These are phyloP conservation scores for Paraphaeosphaeria minitans DNA, from an alignment of 2,329 filamentous ascomycete species.

Conservation along the genomic window DNA sequence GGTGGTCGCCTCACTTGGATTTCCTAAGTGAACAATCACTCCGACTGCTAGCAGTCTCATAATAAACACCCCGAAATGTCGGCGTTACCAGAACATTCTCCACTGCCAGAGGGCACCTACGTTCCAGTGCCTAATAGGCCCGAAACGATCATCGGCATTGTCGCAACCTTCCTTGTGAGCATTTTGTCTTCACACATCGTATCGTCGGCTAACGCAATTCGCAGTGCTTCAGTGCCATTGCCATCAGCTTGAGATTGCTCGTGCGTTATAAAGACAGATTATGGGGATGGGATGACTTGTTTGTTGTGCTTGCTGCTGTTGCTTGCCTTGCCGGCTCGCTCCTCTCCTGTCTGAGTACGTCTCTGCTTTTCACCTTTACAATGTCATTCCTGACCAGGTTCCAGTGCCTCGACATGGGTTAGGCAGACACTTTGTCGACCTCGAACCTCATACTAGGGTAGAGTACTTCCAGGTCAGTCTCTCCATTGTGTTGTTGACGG, in stretches of 20 bases:
- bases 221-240: constrained; percentile 8
- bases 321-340: constrained; percentile 31
- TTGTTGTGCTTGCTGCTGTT: constrained; percentile 36
- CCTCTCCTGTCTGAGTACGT: constrained; percentile 41
- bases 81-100: constrained; percentile 31
- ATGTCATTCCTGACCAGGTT: constrained; percentile 10
- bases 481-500: too few species aligned
- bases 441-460: constrained; percentile 18
- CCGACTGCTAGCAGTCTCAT: neutral
- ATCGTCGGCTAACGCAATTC: neutral
- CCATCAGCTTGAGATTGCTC: constrained; percentile 37
- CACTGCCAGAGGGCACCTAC: constrained; percentile 34
- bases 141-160: constrained; percentile 35
- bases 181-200: neutral
- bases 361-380: neutral
- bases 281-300: constrained; percentile 45
- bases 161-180: constrained; percentile 39
- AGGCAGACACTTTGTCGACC: constrained; percentile 40
- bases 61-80: constrained; percentile 1
- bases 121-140: constrained; percentile 36
- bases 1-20: neutral
- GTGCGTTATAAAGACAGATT: constrained; percentile 34
- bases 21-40: neutral
- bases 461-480: constrained; percentile 39
- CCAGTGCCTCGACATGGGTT: constrained; percentile 41